These are phyloP conservation scores for Apophysomyces variabilis DNA, from an alignment of 371 early-diverging fungal species.

Conservation along the genomic window DNA sequence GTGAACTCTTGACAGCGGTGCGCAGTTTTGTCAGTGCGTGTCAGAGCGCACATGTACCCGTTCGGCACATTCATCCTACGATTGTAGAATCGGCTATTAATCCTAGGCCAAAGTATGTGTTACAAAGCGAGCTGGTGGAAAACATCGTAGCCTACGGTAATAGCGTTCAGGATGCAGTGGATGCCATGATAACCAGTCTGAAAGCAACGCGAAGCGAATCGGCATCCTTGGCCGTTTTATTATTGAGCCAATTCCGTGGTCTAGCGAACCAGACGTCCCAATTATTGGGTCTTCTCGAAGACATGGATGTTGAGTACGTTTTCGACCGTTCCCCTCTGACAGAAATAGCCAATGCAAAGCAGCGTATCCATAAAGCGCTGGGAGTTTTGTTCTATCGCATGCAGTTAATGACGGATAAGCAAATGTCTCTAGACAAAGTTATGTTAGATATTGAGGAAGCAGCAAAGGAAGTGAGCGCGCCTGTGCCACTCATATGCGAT, in stretches of 20 bases:
- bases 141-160: conserved; percentile 29
- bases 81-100: conserved; percentile 4
- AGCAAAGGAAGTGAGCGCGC: conserved; percentile 21
- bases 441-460: conserved; percentile 25
- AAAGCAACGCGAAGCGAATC: conserved; percentile 12
- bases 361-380: conserved; percentile 62
- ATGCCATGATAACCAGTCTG: conserved; percentile 30
- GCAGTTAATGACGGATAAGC: conserved; percentile 56
- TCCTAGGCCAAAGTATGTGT: neutral
- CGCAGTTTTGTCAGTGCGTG: conserved; percentile 38
- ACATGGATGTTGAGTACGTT: conserved; percentile 24
- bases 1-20: conserved; percentile 29
- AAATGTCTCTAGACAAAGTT: neutral
- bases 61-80: conserved; percentile 23
- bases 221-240: conserved; percentile 36
- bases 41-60: conserved; percentile 27
- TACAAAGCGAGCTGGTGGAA: conserved; percentile 20
- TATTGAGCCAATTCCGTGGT: conserved; percentile 53
- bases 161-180: conserved; percentile 33
- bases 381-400: conserved; percentile 66
- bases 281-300: conserved; percentile 35
- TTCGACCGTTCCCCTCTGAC: conserved; percentile 11
- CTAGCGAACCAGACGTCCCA: conserved; percentile 41
- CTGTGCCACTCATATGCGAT: conserved; percentile 25
- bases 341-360: conserved; percentile 23